Evolutionary conservation across 768 basidiomycete genomes (phyloP), one percentile per base, ranked within the genome.

Genomic region (Rossbeevera mucosa): DNA sequence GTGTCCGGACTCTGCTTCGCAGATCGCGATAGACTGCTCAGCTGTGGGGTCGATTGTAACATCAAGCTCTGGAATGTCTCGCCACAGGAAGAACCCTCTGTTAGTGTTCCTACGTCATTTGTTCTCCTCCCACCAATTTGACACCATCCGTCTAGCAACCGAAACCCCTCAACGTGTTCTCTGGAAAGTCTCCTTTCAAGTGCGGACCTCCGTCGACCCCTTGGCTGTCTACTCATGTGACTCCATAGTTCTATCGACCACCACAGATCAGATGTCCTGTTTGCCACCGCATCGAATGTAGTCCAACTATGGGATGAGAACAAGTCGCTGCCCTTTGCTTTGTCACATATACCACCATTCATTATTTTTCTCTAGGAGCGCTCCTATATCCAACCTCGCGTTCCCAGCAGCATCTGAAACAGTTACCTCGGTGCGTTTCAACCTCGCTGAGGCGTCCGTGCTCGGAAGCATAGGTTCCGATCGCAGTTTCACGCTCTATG

Each of bases 241-340:
- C 43, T 50, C 31, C 29, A 7, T 61, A 95, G 94, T 64, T 87
- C 88, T 41, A 90, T 99, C 70, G 93, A 97, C 61, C 96, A 97
- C 64, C 96, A 98, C 66, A 80, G 87, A 43, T 81, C 82, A 30
- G 89, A 94, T 52, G 76, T 86, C n/a, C 69, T 93, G 4, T 99
- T 99, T 60, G 95, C 94, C 0, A 94, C 95, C 0, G 94, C 93
- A 2, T 95, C 93, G 0, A 91, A 87, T 60, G 79, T 81, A 44
- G 94, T 99, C 7, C 95, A 98, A 67, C 79, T 99, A 59, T 99
- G 96, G 96, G 96, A 99, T 60, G 93, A 97, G 70, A 94, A 87
- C 31, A 92, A 92, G 90, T 92, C 30, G 14, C 2, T 58, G 9
- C 29, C 38, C 29, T 42, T 40, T 38, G 14, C 20, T 21, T 8